Conservation (phyloP, 169 alveolate genomes). For the Cryptosporidium parvum region DNA sequence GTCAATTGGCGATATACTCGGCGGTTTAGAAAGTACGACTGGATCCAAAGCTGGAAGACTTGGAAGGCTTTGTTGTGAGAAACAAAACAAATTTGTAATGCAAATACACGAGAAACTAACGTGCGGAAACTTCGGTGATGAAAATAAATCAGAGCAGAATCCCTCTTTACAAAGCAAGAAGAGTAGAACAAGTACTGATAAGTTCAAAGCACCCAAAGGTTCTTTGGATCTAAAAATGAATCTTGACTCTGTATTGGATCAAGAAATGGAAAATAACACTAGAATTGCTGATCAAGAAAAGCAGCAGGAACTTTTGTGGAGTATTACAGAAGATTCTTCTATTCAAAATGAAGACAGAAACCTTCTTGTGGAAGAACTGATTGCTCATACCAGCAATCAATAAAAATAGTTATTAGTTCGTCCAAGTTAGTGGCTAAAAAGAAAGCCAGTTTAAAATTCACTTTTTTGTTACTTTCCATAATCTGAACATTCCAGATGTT, state of each 20-base stretch:
- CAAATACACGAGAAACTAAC: constrained; percentile 58
- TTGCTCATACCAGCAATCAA: background rate
- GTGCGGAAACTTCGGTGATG: background rate
- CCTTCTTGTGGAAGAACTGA: constrained; percentile 28
- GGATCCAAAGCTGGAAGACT: constrained; percentile 23
- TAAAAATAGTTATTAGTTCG: background rate
- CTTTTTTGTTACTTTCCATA: background rate
- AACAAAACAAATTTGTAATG: constrained; percentile 51
- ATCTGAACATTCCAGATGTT: background rate
- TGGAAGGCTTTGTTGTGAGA: constrained; percentile 20
- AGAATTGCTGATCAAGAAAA: constrained; percentile 29
- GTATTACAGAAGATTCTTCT: constrained; percentile 28
- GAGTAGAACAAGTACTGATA: background rate
- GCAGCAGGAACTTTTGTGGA: constrained; percentile 60
- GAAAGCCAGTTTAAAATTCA: background rate
- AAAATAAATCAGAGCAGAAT: background rate
- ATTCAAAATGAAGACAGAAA: constrained; percentile 45
- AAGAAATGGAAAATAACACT: constrained; percentile 10
- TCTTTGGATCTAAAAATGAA: background rate
- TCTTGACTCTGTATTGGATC: constrained; percentile 22
- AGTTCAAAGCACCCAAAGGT: background rate
- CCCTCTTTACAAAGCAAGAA: background rate
- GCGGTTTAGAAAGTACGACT: constrained; percentile 5
- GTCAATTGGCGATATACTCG: constrained; percentile 31
- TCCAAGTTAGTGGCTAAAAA: constrained; percentile 6